phyloP scores from a whole-genome alignment of 805 yeast species.

The Pichia occidentalis region DNA sequence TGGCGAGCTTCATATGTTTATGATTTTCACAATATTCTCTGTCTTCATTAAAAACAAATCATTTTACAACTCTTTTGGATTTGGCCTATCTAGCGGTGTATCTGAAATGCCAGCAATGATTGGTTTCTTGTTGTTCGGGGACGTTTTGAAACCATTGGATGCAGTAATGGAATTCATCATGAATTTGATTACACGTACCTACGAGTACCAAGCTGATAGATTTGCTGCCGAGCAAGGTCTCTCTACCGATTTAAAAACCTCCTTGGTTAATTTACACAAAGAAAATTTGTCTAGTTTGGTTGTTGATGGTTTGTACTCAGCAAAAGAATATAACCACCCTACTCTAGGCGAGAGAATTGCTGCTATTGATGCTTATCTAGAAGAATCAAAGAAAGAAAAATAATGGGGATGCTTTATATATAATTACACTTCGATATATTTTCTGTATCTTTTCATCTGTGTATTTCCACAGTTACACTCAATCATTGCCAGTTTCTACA shows the following conservation, averaged over 20 bases:
- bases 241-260: slow-evolving; percentile 56
- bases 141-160: slow-evolving; percentile 72
- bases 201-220: slow-evolving; percentile 90
- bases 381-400: slow-evolving; percentile 17
- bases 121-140: slow-evolving; percentile 77
- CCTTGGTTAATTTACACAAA: slow-evolving; percentile 69
- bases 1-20: slow-evolving; percentile 56
- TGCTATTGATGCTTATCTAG: slow-evolving; percentile 48
- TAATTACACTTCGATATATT: too few species aligned
- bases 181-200: slow-evolving; percentile 72
- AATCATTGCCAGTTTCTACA: too few species aligned
- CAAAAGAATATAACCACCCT: slow-evolving; percentile 89
- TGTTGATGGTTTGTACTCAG: slow-evolving; percentile 84
- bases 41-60: slow-evolving; percentile 75
- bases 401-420: too few species aligned
- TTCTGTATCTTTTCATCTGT: too few species aligned
- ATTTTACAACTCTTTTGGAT: slow-evolving; percentile 74
- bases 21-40: slow-evolving; percentile 67
- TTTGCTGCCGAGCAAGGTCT: slow-evolving; percentile 75
- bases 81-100: slow-evolving; percentile 29
- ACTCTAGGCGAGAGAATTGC: slow-evolving; percentile 80
- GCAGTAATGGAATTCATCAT: slow-evolving; percentile 57
- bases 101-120: slow-evolving; percentile 63
- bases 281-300: slow-evolving; percentile 82
- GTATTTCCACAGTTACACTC: too few species aligned